Conservation (phyloP, 2,329 filamentous ascomycete species). For the Xylariaceae sp. region DNA sequence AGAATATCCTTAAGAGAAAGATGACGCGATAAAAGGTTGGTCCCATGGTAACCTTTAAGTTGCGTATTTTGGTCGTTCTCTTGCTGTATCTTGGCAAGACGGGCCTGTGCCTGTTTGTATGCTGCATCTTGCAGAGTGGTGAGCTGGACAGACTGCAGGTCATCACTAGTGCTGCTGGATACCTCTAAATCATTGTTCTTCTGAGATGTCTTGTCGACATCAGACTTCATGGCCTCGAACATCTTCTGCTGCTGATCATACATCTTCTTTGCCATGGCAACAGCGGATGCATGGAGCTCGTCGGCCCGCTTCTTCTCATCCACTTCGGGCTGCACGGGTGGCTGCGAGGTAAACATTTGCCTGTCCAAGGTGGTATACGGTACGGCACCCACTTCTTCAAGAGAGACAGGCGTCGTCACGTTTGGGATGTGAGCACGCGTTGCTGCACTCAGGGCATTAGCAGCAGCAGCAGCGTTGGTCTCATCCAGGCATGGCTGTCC, state of each 20-base stretch:
- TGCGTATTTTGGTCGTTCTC: constrained; percentile 58
- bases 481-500: constrained; percentile 50
- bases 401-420: constrained; percentile 40
- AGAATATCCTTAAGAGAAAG: constrained; percentile 51
- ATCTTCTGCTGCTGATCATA: constrained; percentile 65
- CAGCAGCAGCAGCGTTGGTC: constrained; percentile 55
- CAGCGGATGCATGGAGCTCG: constrained; percentile 71
- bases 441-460: constrained; percentile 69
- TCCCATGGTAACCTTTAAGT: constrained; percentile 72
- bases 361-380: constrained; percentile 63
- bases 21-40: constrained; percentile 35
- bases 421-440: constrained; percentile 56
- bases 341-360: constrained; percentile 72
- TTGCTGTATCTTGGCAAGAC: constrained; percentile 72
- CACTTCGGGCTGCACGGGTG: constrained; percentile 64
- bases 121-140: constrained; percentile 77
- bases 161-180: constrained; percentile 32
- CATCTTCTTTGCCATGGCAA: constrained; percentile 87
- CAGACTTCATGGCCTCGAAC: constrained; percentile 44
- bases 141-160: constrained; percentile 48
- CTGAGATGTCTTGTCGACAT: constrained; percentile 31
- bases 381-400: constrained; percentile 59
- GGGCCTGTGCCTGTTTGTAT: constrained; percentile 77
- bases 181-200: constrained; percentile 30
- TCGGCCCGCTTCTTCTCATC: constrained; percentile 70